Evolutionary conservation across 129 eudicot species (phyloP).

Genomic region (Apium graveolens): DNA sequence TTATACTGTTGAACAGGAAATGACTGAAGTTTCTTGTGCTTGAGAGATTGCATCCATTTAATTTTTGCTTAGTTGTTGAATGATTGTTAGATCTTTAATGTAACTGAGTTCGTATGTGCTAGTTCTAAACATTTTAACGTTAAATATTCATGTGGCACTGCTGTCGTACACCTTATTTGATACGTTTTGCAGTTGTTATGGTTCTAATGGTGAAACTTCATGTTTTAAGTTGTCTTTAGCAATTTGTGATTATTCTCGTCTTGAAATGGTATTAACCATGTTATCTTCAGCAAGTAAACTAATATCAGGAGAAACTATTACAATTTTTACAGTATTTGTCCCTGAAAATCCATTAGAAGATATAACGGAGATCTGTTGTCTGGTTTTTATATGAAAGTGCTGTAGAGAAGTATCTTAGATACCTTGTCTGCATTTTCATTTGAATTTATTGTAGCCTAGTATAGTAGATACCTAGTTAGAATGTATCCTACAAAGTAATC

Average conservation of each 20-base stretch:
- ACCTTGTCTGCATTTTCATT: not conserved
- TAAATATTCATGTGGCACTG: not conserved
- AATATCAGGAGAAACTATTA: not conserved
- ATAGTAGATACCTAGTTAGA: not conserved
- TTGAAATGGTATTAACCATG: not conserved
- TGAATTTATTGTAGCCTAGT: not conserved
- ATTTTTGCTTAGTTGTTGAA: too few species aligned
- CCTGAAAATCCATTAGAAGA: not conserved
- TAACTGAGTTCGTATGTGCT: not conserved
- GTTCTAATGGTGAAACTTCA: not conserved
- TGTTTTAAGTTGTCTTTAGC: not conserved
- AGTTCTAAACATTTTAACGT: not conserved
- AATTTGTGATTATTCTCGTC: not conserved
- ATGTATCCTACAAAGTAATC: not conserved
- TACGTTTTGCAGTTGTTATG: not conserved
- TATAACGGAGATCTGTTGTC: not conserved
- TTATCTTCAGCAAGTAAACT: not conserved
- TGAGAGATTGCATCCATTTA: constrained; percentile 14
- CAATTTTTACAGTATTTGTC: not conserved
- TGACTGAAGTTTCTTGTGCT: constrained; percentile 45
- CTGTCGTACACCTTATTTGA: not conserved
- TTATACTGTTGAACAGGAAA: constrained; percentile 83
- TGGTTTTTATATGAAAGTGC: not conserved
- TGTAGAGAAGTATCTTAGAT: not conserved
- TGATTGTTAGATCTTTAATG: not conserved